Evolutionary conservation across 305 asterid genomes (phyloP).

Genomic region (Solanum hybrid): DNA sequence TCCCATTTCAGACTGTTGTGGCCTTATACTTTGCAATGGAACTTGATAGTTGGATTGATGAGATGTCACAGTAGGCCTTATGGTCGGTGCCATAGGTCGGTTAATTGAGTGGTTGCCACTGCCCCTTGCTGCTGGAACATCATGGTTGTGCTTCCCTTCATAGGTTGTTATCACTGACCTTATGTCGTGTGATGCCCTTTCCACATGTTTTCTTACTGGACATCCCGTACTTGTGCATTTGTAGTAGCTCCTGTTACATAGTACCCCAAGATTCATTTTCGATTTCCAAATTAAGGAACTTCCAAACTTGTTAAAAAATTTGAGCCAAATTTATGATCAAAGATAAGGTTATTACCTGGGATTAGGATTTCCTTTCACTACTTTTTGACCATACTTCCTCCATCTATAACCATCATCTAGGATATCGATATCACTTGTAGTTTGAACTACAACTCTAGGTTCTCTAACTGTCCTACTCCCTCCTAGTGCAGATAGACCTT

Average conservation of each 20-base stretch:
- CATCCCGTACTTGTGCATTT: constrained; percentile 66
- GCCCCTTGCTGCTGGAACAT: constrained; percentile 73
- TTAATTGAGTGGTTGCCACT: constrained; percentile 30
- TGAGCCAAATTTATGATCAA: neutral
- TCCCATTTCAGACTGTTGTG: constrained; percentile 9
- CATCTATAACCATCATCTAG: constrained; percentile 85
- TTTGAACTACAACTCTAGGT: constrained; percentile 84
- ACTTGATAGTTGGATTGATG: constrained; percentile 25
- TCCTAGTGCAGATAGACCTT: constrained; percentile 43
- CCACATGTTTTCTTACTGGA: constrained; percentile 71
- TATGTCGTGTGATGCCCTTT: constrained; percentile 55
- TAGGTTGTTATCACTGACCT: constrained; percentile 69
- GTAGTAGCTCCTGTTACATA: constrained; percentile 64
- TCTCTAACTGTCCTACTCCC: constrained; percentile 53
- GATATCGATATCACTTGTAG: constrained; percentile 74
- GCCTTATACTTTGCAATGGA: constrained; percentile 18
- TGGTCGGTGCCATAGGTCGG: constrained; percentile 21
- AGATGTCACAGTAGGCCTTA: constrained; percentile 32
- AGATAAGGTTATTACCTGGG: constrained; percentile 44
- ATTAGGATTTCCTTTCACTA: constrained; percentile 79
- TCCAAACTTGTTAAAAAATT: neutral
- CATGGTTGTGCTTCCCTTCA: constrained; percentile 86
- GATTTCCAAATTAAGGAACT: neutral
- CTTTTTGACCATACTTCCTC: constrained; percentile 93
- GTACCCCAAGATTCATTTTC: neutral